Conservation (phyloP, 106 monocot genomes). For the Dendrobium nobile region DNA sequence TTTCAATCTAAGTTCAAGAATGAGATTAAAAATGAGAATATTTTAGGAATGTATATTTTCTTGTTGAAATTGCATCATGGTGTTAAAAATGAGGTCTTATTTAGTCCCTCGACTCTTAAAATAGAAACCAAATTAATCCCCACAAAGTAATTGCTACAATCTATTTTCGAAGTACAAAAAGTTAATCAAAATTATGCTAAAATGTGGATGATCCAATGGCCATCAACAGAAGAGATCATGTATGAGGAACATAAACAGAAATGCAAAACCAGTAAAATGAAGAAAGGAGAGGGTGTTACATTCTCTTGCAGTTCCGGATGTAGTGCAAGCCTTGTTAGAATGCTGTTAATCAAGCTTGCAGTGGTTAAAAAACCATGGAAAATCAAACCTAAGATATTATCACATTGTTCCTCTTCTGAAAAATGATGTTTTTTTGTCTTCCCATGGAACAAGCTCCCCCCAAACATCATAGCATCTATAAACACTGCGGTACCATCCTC, state of each 20-base stretch:
- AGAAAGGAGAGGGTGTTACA: slow-evolving; percentile 23
- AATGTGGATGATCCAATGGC: not conserved
- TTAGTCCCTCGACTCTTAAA: too few species aligned
- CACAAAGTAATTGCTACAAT: not conserved
- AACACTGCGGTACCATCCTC: not conserved
- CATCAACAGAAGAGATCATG: not conserved
- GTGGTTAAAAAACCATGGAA: slow-evolving; percentile 53
- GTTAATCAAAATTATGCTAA: not conserved
- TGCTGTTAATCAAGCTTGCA: slow-evolving; percentile 40
- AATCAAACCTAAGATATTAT: slow-evolving; percentile 54
- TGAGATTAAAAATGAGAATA: too few species aligned
- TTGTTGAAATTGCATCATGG: too few species aligned
- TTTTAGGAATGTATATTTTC: too few species aligned
- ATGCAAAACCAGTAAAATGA: not conserved
- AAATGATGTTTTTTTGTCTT: slow-evolving; percentile 17
- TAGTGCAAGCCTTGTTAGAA: slow-evolving; percentile 41
- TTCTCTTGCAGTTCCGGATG: slow-evolving; percentile 46
- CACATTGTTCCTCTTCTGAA: slow-evolving; percentile 49
- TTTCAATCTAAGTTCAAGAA: too few species aligned
- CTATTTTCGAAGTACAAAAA: not conserved
- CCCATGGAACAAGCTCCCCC: slow-evolving; percentile 11
- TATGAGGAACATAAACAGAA: not conserved
- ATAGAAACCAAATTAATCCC: not conserved
- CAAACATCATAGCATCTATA: slow-evolving; percentile 10
- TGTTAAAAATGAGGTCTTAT: too few species aligned